Evolutionary conservation across 495 filamentous ascomycete species (phyloP).

Genomic region (Aspergillus cavernicola): DNA sequence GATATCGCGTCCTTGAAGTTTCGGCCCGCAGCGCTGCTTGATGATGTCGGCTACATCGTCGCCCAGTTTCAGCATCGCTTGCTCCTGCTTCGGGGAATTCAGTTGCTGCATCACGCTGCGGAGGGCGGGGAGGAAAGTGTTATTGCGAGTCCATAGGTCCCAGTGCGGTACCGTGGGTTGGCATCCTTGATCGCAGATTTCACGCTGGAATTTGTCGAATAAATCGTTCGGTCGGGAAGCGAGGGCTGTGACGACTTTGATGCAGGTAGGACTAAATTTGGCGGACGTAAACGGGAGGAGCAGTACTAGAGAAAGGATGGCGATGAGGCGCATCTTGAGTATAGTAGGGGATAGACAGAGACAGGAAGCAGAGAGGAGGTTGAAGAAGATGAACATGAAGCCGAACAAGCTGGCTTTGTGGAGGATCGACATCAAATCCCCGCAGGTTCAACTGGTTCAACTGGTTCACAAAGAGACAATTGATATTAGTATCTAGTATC

Average conservation of each 20-base stretch:
- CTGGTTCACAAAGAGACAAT: too few relatives aligned
- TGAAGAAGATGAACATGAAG: background rate
- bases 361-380: background rate
- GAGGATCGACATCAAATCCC: background rate
- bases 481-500: too few relatives aligned
- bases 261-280: constrained; percentile 32
- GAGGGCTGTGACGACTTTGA: constrained; percentile 38
- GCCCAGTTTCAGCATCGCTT: constrained; percentile 34
- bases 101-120: constrained; percentile 35
- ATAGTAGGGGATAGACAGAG: background rate
- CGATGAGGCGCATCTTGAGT: constrained; percentile 16
- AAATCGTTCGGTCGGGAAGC: constrained; percentile 33
- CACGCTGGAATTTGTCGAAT: constrained; percentile 38
- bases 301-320: constrained; percentile 22
- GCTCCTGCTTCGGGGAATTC: constrained; percentile 34
- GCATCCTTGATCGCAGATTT: constrained; percentile 41
- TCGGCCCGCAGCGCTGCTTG: constrained; percentile 32
- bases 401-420: too few relatives aligned
- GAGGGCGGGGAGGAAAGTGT: constrained; percentile 40
- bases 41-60: constrained; percentile 42
- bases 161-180: constrained; percentile 42
- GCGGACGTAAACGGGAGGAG: constrained; percentile 22
- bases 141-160: constrained; percentile 46
- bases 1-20: constrained; percentile 35
- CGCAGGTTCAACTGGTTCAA: too few relatives aligned